Evolutionary conservation across 2,329 filamentous ascomycete species (phyloP), one percentile per base, ranked within the genome.

Genomic region (Colletotrichum sp.): DNA sequence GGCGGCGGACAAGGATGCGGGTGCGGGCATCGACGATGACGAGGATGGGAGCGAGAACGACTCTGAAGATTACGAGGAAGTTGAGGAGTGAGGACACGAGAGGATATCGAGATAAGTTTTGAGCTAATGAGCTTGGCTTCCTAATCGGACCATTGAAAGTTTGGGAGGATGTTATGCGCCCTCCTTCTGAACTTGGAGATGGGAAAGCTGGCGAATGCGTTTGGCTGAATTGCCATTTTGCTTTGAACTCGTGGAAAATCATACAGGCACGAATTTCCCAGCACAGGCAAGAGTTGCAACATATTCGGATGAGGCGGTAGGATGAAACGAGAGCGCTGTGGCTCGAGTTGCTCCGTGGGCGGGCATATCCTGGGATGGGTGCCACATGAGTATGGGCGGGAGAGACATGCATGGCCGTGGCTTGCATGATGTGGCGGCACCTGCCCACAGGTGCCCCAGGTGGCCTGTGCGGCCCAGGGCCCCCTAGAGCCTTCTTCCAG

Each of bases 41-140:
- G 78, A 77, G 4, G 76, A 77, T 24, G 78, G 67, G 12, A 78
- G 78, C 28, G 75, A 70, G 6, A 80, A 81, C 9, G 79, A 80
- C 4, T 79, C 78, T 60, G 80, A 81, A 8, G 78, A 80, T 4
- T 79, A 80, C n/a, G 80, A 83, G 10, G 80, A 80, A 2, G 80
- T 26, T 24, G 21, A 55, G 18, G 32, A 52, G 15, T 28, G 39
- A n/a, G 21, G 44, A 1, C 0, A 52, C 44, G 44, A 21, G 44
- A 52, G 8, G 36, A 63, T 9, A n/a, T 57, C 28, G 59, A 59
- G 64, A 32, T 69, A 9, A 36, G 28, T 28, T 44, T 39, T 16
- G 26, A 4, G 24, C 21, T 8, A 39, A 6, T n/a, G 16, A 9
- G 10, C 66, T 44, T 39, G 49, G 32, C 55, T 59, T 21, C 30